Percentiles rank a stretch among this genome's conserved stretches.
Evolutionary conservation across 1,284 basidiomycete species (phyloP).

Genomic region (Marasmius tenuissimus): DNA sequence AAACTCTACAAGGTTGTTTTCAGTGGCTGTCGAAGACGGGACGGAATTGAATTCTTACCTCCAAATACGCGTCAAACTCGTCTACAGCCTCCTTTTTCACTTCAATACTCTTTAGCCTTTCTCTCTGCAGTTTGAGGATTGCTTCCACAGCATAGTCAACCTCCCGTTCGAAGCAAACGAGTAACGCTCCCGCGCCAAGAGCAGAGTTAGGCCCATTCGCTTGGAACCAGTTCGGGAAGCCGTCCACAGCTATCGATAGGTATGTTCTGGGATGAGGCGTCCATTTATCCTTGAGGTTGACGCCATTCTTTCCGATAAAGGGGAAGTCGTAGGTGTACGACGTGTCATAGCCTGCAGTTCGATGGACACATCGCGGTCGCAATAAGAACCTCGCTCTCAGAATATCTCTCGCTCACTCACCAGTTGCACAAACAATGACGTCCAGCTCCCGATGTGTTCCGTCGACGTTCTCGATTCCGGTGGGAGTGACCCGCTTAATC

Average conservation of each 20-base stretch:
- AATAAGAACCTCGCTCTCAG: not conserved
- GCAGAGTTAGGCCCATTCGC: slow-evolving; percentile 55
- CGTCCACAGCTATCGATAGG: slow-evolving; percentile 52
- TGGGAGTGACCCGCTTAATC: slow-evolving; percentile 52
- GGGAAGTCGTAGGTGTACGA: slow-evolving; percentile 50
- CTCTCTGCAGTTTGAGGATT: slow-evolving; percentile 58
- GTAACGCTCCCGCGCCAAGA: slow-evolving; percentile 51
- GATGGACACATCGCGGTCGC: not conserved
- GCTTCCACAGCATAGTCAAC: slow-evolving; percentile 53
- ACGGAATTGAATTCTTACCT: slow-evolving; percentile 27
- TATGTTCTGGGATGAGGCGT: slow-evolving; percentile 56
- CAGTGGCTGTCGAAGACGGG: not conserved
- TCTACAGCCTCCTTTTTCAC: slow-evolving; percentile 56
- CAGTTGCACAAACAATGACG: slow-evolving; percentile 60
- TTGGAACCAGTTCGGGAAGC: slow-evolving; percentile 64
- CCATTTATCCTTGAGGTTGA: slow-evolving; percentile 48
- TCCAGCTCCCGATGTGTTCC: slow-evolving; percentile 56
- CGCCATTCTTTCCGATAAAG: slow-evolving; percentile 50
- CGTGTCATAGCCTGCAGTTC: slow-evolving; percentile 50
- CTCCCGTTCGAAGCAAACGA: slow-evolving; percentile 54
- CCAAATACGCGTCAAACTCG: slow-evolving; percentile 58
- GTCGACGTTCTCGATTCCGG: slow-evolving; percentile 55
- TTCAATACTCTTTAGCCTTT: slow-evolving; percentile 59
- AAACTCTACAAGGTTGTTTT: slow-evolving; percentile 35
- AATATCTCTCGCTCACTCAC: slow-evolving; percentile 23